Conservation (phyloP, 768 basidiomycete species). For the Coprinopsis marcescibilis region DNA sequence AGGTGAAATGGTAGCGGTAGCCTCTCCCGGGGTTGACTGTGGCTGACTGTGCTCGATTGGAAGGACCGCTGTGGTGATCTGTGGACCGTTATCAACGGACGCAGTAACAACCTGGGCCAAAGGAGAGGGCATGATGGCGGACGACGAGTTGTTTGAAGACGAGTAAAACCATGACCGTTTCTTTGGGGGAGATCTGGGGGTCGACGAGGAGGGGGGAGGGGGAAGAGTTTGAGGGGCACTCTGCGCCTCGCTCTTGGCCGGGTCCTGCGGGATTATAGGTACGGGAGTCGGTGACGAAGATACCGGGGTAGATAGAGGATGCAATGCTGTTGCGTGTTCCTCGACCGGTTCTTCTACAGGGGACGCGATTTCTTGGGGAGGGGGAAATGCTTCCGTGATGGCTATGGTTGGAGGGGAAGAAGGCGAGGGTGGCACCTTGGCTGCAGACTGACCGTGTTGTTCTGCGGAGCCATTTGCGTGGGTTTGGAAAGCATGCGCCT, state of each 20-base stretch:
- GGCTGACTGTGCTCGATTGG: too few species aligned
- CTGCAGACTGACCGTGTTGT: neutral
- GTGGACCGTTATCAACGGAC: neutral
- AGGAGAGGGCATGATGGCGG: neutral
- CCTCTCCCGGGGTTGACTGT: too few species aligned
- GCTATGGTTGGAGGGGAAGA: neutral
- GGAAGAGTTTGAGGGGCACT: too few species aligned
- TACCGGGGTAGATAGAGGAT: neutral
- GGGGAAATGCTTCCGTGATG: neutral
- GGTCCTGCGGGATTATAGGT: too few species aligned
- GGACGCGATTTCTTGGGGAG: neutral
- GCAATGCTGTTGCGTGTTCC: neutral
- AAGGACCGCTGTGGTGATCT: too few species aligned
- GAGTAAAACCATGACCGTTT: neutral
- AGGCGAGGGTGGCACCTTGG: neutral
- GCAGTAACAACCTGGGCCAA: neutral
- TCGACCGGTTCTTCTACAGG: neutral
- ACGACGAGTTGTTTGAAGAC: neutral
- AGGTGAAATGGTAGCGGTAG: too few species aligned
- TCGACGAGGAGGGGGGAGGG: neutral
- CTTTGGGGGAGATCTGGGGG: neutral
- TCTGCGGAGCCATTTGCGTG: neutral
- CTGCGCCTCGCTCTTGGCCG: too few species aligned
- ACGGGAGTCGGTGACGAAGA: neutral
- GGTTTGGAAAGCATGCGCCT: neutral